phyloP scores from a whole-genome alignment of 2,329 filamentous ascomycete genomes.

The Ophiostoma ulmi region DNA sequence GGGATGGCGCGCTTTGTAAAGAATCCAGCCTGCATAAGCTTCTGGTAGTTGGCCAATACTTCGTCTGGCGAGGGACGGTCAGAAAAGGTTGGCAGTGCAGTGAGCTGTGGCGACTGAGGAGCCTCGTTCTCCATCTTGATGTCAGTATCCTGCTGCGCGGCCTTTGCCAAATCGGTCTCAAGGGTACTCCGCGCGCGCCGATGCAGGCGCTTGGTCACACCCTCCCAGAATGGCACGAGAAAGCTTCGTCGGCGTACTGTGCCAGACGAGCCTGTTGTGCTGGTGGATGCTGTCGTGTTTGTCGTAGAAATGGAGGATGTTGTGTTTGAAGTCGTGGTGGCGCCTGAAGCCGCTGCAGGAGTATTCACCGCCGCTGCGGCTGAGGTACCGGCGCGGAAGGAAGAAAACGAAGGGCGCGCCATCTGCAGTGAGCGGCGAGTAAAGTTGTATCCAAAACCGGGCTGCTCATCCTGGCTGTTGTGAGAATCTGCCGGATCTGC shows the following conservation, averaged over 20 bases:
- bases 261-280: not conserved
- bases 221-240: slow-evolving; percentile 35
- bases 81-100: not conserved
- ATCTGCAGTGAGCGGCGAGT: slow-evolving; percentile 26
- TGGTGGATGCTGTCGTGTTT: slow-evolving; percentile 21
- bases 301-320: slow-evolving; percentile 12
- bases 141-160: not conserved
- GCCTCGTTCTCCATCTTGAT: slow-evolving; percentile 12
- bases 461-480: slow-evolving; percentile 16
- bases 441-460: slow-evolving; percentile 14
- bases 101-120: not conserved
- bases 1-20: slow-evolving; percentile 55
- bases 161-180: slow-evolving; percentile 2
- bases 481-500: slow-evolving; percentile 12
- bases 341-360: not conserved
- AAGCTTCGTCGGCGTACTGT: slow-evolving; percentile 29
- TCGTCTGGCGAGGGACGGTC: slow-evolving; percentile 43
- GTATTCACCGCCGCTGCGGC: not conserved
- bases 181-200: slow-evolving; percentile 20
- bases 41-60: slow-evolving; percentile 52
- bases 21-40: slow-evolving; percentile 54
- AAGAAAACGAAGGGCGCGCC: slow-evolving; percentile 19
- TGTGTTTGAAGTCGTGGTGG: slow-evolving; percentile 14
- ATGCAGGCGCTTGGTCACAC: slow-evolving; percentile 33
- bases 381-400: slow-evolving; percentile 12